A percentile compares a stretch with the other conserved stretches of the same genome.
Evolutionary conservation across 306 rosid genomes (phyloP).

Genomic region (Vigna angularis): DNA sequence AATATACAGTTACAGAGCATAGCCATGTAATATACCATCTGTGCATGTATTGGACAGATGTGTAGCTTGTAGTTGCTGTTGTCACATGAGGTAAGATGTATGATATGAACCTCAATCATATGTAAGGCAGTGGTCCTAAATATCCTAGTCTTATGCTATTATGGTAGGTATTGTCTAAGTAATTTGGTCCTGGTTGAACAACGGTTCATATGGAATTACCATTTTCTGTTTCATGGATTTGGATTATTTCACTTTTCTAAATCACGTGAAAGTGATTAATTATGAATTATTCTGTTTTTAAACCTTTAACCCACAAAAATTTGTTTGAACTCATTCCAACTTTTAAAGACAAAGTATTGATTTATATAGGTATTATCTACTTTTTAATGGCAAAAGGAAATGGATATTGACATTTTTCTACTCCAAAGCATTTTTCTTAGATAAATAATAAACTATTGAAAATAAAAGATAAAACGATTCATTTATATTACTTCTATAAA

Average conservation of each 20-base stretch:
- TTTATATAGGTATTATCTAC: too few species aligned
- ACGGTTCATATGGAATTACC: background rate
- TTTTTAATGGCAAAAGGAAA: too few species aligned
- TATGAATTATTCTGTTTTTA: background rate
- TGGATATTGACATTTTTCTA: too few species aligned
- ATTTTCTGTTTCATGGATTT: background rate
- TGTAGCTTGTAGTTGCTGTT: slow-evolving; percentile 57
- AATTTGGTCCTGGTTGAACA: background rate
- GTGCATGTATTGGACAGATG: slow-evolving; percentile 55
- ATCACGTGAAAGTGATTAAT: background rate
- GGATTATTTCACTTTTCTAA: background rate
- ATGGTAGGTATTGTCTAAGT: background rate
- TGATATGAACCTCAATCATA: slow-evolving; percentile 42
- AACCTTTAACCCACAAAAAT: too few species aligned
- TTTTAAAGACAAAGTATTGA: too few species aligned
- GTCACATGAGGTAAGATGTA: slow-evolving; percentile 60
- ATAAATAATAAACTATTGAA: too few species aligned
- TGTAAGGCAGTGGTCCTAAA: slow-evolving; percentile 45
- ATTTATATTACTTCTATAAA: too few species aligned
- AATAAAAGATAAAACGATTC: too few species aligned
- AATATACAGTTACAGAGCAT: slow-evolving; percentile 58
- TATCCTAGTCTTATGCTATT: slow-evolving; percentile 29
- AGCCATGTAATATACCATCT: slow-evolving; percentile 66
- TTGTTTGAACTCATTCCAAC: too few species aligned
- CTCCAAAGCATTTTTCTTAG: too few species aligned